A percentile compares a stretch with the other conserved stretches of the same genome.
phyloP scores from a whole-genome alignment of 805 yeast genomes.

The Yarrowia sp. region DNA sequence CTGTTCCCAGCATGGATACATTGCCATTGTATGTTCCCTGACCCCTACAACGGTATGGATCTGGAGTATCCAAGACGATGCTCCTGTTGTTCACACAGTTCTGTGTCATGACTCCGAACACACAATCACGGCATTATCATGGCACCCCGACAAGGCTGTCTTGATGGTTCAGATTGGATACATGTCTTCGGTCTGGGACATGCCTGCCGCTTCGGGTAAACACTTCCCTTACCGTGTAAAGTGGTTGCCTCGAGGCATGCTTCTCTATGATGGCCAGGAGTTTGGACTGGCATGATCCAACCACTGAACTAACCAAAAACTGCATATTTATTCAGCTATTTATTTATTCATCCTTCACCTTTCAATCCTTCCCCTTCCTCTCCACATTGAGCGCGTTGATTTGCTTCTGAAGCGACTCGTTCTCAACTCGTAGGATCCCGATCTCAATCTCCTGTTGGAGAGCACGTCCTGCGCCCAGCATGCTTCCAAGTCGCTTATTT shows the following conservation, averaged over 20 bases:
- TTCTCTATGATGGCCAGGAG: constrained; percentile 7
- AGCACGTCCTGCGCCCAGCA: constrained; percentile 1
- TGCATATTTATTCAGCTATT: neutral
- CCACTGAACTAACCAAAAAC: neutral
- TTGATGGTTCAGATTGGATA: neutral
- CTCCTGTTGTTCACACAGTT: constrained; percentile 11
- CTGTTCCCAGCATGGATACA: constrained; percentile 12
- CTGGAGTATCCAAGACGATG: constrained; percentile 1
- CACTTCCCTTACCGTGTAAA: neutral
- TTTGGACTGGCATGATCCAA: neutral
- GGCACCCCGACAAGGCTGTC: neutral
- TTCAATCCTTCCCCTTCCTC: neutral
- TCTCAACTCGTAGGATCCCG: constrained; percentile 10
- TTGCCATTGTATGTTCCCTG: constrained; percentile 19
- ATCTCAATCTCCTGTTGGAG: constrained; percentile 12
- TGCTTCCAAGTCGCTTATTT: neutral
- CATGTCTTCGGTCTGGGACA: constrained; percentile 14
- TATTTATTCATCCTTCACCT: neutral
- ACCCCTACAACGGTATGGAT: constrained; percentile 21
- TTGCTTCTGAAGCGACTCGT: neutral
- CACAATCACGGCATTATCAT: constrained; percentile 1
- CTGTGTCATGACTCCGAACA: neutral
- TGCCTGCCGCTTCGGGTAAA: neutral
- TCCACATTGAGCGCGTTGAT: neutral
- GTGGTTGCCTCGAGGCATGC: constrained; percentile 14